A percentile compares a stretch with the other conserved stretches of the same genome.
Conservation (phyloP, 2,329 filamentous ascomycete genomes). For the Dothidotthia symphoricarpi region DNA sequence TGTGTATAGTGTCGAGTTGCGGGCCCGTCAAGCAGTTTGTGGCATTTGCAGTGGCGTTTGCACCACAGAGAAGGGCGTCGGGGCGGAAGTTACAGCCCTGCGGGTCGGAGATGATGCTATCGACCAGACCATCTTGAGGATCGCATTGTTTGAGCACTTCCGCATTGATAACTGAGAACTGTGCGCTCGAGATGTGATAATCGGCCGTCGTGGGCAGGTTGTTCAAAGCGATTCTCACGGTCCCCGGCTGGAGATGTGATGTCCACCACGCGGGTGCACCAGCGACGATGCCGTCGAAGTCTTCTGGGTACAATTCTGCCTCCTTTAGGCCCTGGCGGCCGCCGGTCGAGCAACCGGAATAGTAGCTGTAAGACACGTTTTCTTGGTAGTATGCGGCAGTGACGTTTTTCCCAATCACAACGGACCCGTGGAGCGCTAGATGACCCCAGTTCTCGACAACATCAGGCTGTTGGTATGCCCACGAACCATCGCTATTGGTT, state of each 20-base stretch:
- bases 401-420: constrained; percentile 50
- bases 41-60: constrained; percentile 32
- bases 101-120: constrained; percentile 51
- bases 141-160: constrained; percentile 54
- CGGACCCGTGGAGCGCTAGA: constrained; percentile 48
- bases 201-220: constrained; percentile 50
- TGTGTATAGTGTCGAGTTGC: constrained; percentile 45
- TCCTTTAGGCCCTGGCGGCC: constrained; percentile 59
- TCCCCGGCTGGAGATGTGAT: constrained; percentile 48
- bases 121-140: constrained; percentile 49
- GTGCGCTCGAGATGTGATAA: constrained; percentile 45
- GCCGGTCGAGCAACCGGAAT: constrained; percentile 59
- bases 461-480: constrained; percentile 42
- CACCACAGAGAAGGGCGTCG: constrained; percentile 40
- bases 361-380: constrained; percentile 52
- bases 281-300: constrained; percentile 60
- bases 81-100: constrained; percentile 46
- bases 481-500: constrained; percentile 32
- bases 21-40: constrained; percentile 45
- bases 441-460: constrained; percentile 43
- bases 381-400: constrained; percentile 51
- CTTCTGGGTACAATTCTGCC: constrained; percentile 54
- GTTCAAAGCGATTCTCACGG: constrained; percentile 47
- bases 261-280: constrained; percentile 55
- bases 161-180: constrained; percentile 48